Percentiles rank a stretch among this genome's conserved stretches.
Conservation (phyloP, 768 basidiomycete species). For the Rhodotorula kratochvilovae region DNA sequence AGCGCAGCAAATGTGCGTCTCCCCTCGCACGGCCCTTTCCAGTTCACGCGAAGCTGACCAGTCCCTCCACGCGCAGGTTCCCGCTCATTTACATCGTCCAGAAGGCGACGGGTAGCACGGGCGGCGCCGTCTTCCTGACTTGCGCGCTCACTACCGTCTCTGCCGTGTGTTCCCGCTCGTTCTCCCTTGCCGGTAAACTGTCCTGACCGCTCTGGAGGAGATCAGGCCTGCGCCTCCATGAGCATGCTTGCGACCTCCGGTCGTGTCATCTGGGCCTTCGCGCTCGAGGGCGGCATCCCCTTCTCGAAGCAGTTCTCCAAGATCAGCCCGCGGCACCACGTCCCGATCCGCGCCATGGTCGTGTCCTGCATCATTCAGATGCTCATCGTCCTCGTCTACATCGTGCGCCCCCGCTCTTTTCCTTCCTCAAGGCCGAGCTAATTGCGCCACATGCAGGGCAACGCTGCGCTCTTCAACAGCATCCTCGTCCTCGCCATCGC, state of each 20-base stretch:
- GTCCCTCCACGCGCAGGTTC: background rate
- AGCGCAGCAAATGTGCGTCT: background rate
- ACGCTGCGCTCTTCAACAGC: conserved; percentile 31
- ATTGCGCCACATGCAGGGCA: background rate
- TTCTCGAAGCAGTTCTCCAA: conserved; percentile 13
- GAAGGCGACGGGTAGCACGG: background rate
- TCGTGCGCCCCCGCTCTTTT: background rate
- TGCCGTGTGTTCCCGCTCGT: background rate
- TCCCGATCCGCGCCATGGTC: conserved; percentile 22
- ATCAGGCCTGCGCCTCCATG: background rate
- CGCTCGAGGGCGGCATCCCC: conserved; percentile 20
- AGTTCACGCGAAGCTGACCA: background rate
- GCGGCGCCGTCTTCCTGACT: background rate
- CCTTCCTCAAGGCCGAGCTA: too few relatives aligned
- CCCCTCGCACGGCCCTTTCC: too few relatives aligned
- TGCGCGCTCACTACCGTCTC: background rate
- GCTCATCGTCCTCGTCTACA: conserved; percentile 33
- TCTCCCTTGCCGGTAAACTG: background rate
- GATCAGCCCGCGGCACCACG: background rate
- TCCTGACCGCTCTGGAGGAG: too few relatives aligned
- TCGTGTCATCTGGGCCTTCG: conserved; percentile 1
- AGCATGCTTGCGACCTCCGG: background rate
- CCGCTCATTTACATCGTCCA: background rate
- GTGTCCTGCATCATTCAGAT: conserved; percentile 10
- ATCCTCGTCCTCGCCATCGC: conserved; percentile 39